These are phyloP conservation scores for Aspergillus udagawae DNA, from an alignment of 2,329 filamentous ascomycete species.

Conservation along the genomic window DNA sequence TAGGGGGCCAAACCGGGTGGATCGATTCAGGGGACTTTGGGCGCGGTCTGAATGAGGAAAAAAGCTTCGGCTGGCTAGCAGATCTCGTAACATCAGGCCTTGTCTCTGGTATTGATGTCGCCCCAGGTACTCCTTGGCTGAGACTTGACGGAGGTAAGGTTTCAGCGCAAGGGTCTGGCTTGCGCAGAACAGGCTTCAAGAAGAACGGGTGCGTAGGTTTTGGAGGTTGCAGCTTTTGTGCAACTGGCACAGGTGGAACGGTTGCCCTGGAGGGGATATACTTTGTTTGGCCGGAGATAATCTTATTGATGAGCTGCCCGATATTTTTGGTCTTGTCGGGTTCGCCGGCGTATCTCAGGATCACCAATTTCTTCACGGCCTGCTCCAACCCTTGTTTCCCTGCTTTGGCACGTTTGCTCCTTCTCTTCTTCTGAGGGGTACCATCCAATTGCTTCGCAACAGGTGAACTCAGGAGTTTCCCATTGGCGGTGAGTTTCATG, in stretches of 20 bases:
- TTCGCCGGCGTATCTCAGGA: slow-evolving; percentile 58
- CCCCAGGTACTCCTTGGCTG: background rate
- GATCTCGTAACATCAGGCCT: background rate
- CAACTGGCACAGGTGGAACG: slow-evolving; percentile 16
- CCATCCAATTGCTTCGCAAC: slow-evolving; percentile 15
- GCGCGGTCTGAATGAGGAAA: slow-evolving; percentile 17
- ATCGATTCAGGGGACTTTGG: slow-evolving; percentile 29
- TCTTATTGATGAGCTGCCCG: slow-evolving; percentile 60
- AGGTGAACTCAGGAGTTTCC: slow-evolving; percentile 41
- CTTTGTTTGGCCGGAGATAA: slow-evolving; percentile 47
- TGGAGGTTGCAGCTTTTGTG: slow-evolving; percentile 22
- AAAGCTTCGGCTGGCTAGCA: background rate
- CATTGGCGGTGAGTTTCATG: slow-evolving; percentile 41
- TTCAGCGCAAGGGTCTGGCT: slow-evolving; percentile 2
- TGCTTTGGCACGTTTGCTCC: slow-evolving; percentile 33
- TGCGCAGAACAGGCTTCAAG: slow-evolving; percentile 48
- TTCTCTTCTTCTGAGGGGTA: slow-evolving; percentile 14
- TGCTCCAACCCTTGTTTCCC: slow-evolving; percentile 31
- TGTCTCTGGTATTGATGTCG: background rate
- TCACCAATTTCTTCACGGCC: slow-evolving; percentile 41
- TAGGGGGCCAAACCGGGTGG: slow-evolving; percentile 38
- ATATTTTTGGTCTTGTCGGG: slow-evolving; percentile 44
- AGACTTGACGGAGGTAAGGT: background rate
- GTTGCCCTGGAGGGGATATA: slow-evolving; percentile 19
- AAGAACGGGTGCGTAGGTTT: slow-evolving; percentile 68